These are phyloP conservation scores for Bathelium albidoporum DNA, from an alignment of 495 filamentous ascomycete species.

Conservation along the genomic window DNA sequence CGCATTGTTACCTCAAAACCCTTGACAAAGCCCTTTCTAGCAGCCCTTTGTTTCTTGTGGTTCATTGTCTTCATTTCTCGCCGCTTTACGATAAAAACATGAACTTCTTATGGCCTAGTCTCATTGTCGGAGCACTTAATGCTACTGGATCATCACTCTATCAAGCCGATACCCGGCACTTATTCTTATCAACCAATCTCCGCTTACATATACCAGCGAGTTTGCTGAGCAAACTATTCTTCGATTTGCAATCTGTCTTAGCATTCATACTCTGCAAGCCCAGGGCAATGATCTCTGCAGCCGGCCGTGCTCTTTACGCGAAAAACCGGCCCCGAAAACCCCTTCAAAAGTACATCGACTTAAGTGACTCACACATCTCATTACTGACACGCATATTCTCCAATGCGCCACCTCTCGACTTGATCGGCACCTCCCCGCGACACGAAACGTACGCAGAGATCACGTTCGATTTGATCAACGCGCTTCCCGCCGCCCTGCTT, in stretches of 20 bases:
- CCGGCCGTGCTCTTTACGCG: background rate
- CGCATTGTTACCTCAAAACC: background rate
- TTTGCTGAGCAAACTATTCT: too few relatives aligned
- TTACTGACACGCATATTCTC: background rate
- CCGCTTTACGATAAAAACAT: too few relatives aligned
- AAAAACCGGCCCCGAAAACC: background rate
- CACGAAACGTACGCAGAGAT: background rate
- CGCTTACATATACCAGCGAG: too few relatives aligned
- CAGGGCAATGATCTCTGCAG: constrained; percentile 1
- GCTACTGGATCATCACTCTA: too few relatives aligned
- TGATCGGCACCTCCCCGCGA: background rate
- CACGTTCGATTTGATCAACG: background rate
- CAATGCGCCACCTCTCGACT: background rate
- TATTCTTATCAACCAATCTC: too few relatives aligned
- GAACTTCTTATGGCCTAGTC: too few relatives aligned
- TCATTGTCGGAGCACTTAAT: too few relatives aligned
- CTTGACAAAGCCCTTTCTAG: background rate
- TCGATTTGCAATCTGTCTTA: too few relatives aligned
- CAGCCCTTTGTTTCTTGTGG: background rate
- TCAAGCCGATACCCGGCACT: too few relatives aligned
- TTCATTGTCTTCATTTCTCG: background rate
- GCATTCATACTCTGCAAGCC: too few relatives aligned
- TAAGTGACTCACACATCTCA: background rate
- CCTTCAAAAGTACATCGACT: background rate
- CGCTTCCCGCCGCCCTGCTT: background rate